Evolutionary conservation across 257 asterid genomes (phyloP), one percentile per base, ranked within the genome.

Genomic region (Solanum boliviense): DNA sequence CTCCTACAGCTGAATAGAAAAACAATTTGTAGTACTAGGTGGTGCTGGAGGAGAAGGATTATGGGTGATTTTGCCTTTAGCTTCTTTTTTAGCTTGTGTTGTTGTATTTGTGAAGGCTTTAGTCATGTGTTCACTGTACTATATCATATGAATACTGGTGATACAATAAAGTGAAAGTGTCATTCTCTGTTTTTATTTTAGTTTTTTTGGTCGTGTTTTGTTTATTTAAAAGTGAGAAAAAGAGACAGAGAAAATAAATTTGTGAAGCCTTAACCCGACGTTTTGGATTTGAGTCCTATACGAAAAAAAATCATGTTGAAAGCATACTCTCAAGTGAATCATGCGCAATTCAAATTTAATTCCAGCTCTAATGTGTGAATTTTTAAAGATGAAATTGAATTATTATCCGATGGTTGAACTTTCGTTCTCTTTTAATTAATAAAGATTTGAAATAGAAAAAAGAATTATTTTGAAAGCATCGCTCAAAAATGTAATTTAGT

Each of bases 91-190:
- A 48, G 88, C 79, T 87, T 62, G n/a, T 87, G 16, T 89, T 86
- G 65, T 89, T 85, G 89, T 90, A 90, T 85, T 44, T 88, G 87
- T 79, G 91, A 34, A 89, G 86, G 89, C 92, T 92, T 93, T 91
- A 90, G 90, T 91, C 95, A 91, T 91, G 93, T 88, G 91, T 88
- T 73, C 90, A 89, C 92, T 89, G 92, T 36, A 74, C 83, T 74
- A n/a, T 86, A n/a, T 86, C 85, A 29, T 82, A 82, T 27, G 70
- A 82, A 82, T 18, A 48, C 70, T 48, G 70, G 6, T 48, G 85
- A 48, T 46, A 81, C 23, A 79, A 18, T 29, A 81, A 81, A 81
- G 85, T 48, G 85, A 46, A 48, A 46, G 85, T 82, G 20, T 48
- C 58, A 23, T 39, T 76, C 21, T 39, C 20, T 82, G 85, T 18